These are phyloP conservation scores for Sideroxylon spinosum DNA, from an alignment of 179 eudicot species.

Conservation along the genomic window DNA sequence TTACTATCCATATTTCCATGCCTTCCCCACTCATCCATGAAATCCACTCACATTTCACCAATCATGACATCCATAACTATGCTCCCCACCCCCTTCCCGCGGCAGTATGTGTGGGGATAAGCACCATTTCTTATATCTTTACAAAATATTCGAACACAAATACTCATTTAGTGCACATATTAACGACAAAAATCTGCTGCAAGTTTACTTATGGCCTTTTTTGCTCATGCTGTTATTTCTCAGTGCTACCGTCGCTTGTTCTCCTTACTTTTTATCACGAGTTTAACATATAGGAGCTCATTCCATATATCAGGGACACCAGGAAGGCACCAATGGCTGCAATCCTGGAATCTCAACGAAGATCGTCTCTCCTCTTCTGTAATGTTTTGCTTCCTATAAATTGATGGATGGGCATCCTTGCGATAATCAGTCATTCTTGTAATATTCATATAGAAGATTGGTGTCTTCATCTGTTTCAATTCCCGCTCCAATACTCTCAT, in stretches of 20 bases:
- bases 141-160: not conserved
- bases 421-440: slow-evolving; percentile 60
- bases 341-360: slow-evolving; percentile 48
- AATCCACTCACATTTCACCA: too few relatives aligned
- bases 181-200: not conserved
- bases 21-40: too few relatives aligned
- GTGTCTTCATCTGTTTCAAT: slow-evolving; percentile 39
- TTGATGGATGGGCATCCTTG: slow-evolving; percentile 67
- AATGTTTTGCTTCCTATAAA: slow-evolving; percentile 41
- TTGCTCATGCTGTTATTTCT: slow-evolving; percentile 4
- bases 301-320: slow-evolving; percentile 82
- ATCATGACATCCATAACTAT: too few relatives aligned
- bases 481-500: slow-evolving; percentile 43
- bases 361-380: slow-evolving; percentile 49
- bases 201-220: slow-evolving; percentile 15
- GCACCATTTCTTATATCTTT: not conserved
- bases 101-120: not conserved
- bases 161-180: not conserved
- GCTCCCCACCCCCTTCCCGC: too few relatives aligned
- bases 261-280: slow-evolving; percentile 34
- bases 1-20: too few relatives aligned
- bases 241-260: slow-evolving; percentile 20
- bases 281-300: slow-evolving; percentile 52
- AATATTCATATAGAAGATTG: slow-evolving; percentile 47
- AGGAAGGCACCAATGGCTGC: slow-evolving; percentile 84